These are phyloP conservation scores for Phanerodontia chrysosporium DNA, from an alignment of 768 basidiomycete genomes.

Conservation along the genomic window DNA sequence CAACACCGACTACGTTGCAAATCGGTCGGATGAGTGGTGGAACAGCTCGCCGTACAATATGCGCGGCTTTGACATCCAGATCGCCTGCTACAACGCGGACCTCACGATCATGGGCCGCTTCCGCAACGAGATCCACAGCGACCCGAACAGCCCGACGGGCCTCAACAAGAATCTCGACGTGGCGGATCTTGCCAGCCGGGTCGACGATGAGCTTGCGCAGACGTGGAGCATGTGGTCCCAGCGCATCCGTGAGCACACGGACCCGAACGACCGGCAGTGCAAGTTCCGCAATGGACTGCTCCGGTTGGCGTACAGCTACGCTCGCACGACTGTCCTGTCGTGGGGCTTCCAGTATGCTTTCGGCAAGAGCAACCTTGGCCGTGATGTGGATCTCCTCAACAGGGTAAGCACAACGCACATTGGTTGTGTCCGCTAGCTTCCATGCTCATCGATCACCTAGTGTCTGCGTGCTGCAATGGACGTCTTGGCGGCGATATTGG, in stretches of 20 bases:
- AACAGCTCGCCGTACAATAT: conserved; percentile 61
- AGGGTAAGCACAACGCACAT: conserved; percentile 18
- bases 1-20: conserved; percentile 72
- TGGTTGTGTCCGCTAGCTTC: no score
- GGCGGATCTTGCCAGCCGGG: conserved; percentile 56
- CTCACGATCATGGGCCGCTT: conserved; percentile 62
- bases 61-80: conserved; percentile 74
- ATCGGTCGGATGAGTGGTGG: conserved; percentile 71
- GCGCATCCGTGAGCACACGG: conserved; percentile 41
- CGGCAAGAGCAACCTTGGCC: conserved; percentile 21
- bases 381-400: conserved; percentile 26
- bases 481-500: conserved; percentile 27
- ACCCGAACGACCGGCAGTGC: conserved; percentile 51
- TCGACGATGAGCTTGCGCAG: conserved; percentile 63
- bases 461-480: conserved; percentile 22
- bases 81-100: conserved; percentile 74
- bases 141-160: conserved; percentile 70
- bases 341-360: conserved; percentile 39
- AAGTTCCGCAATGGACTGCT: conserved; percentile 26
- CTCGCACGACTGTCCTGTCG: conserved; percentile 37
- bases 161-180: conserved; percentile 72
- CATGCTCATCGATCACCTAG: no score
- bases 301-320: conserved; percentile 28
- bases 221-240: conserved; percentile 55
- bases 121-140: conserved; percentile 60